A percentile compares a stretch with the other conserved stretches of the same genome.
These are phyloP conservation scores for Trichophaea hybrida DNA, from an alignment of 2,329 filamentous ascomycete species.

Conservation along the genomic window DNA sequence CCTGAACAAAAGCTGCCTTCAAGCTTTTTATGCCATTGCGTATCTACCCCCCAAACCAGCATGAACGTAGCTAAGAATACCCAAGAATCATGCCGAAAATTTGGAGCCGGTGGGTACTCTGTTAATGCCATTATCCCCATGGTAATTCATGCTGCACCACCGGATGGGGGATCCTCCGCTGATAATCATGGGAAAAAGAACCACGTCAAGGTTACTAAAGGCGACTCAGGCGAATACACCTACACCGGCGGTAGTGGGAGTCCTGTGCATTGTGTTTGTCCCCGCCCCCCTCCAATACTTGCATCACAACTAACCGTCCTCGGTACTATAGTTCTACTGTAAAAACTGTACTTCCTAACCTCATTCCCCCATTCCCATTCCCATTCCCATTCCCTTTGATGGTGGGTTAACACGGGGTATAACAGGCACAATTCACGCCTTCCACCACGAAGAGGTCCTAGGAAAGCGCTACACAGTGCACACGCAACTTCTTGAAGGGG, in stretches of 20 bases:
- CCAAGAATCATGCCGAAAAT: conserved; percentile 5
- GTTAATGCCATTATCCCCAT: conserved; percentile 15
- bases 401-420: neutral
- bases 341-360: conserved; percentile 3
- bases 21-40: conserved; percentile 14
- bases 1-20: conserved; percentile 2
- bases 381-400: neutral
- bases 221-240: conserved; percentile 12
- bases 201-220: conserved; percentile 12
- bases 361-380: no score
- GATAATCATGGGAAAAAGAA: neutral
- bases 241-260: conserved; percentile 9
- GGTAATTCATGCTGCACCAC: neutral
- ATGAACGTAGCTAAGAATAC: no score
- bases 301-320: no score
- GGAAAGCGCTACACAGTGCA: conserved; percentile 8
- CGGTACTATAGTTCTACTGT: conserved; percentile 8
- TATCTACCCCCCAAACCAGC: neutral
- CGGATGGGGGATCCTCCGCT: neutral
- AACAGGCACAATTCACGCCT: conserved; percentile 4
- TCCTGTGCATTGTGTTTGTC: conserved; percentile 11
- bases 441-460: conserved; percentile 11
- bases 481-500: conserved; percentile 5
- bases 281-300: neutral
- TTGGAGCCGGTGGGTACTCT: neutral